phyloP scores from a whole-genome alignment of 2,329 filamentous ascomycete species.

The Chaetothyriales sp. region DNA sequence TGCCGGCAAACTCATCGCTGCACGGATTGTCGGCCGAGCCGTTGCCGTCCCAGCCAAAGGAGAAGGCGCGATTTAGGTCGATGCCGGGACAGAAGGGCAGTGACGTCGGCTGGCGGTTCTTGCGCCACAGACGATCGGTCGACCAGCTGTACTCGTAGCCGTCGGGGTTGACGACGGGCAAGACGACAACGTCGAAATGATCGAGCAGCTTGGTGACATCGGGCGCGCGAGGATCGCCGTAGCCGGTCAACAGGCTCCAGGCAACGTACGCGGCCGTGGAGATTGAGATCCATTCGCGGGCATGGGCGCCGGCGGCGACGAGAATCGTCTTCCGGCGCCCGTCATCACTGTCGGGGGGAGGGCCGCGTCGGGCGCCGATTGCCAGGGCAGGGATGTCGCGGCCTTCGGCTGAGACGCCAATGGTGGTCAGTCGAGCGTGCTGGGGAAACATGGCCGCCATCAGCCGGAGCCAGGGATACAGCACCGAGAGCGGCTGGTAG shows the following conservation, averaged over 20 bases:
- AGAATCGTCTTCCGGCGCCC: constrained; percentile 57
- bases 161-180: constrained; percentile 84
- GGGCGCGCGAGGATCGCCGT: constrained; percentile 50
- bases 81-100: constrained; percentile 74
- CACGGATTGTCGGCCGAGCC: constrained; percentile 63
- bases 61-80: constrained; percentile 78
- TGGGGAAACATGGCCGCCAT: constrained; percentile 81
- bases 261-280: constrained; percentile 84
- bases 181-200: constrained; percentile 73
- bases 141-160: constrained; percentile 93
- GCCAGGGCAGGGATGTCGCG: constrained; percentile 72
- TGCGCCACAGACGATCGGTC: constrained; percentile 83
- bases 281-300: constrained; percentile 90
- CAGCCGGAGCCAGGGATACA: constrained; percentile 82
- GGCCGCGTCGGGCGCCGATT: constrained; percentile 44
- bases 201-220: constrained; percentile 64
- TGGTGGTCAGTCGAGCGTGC: constrained; percentile 56
- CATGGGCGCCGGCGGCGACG: constrained; percentile 76
- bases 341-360: constrained; percentile 28
- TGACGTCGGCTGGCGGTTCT: constrained; percentile 73
- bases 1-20: constrained; percentile 78
- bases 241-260: constrained; percentile 73
- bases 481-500: constrained; percentile 77
- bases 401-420: constrained; percentile 80
- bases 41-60: constrained; percentile 67